These are phyloP conservation scores for Arthrobotrys pseudoclavata DNA, from an alignment of 2,329 filamentous ascomycete genomes.

Conservation along the genomic window DNA sequence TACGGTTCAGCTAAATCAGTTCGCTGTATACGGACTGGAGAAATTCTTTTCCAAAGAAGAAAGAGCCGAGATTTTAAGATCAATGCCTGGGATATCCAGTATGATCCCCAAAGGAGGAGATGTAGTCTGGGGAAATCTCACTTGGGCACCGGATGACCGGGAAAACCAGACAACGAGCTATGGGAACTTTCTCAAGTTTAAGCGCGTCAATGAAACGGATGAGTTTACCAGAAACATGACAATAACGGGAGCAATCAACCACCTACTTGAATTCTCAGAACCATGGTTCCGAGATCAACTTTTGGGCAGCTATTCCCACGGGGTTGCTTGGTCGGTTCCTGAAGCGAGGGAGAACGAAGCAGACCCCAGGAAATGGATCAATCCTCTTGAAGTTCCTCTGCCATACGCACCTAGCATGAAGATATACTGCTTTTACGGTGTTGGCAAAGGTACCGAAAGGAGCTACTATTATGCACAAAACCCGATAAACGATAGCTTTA, in stretches of 20 bases:
- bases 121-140: slow-evolving; percentile 83
- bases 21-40: slow-evolving; percentile 95
- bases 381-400: slow-evolving; percentile 88
- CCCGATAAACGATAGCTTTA: slow-evolving; percentile 43
- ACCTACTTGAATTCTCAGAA: slow-evolving; percentile 82
- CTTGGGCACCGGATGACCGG: slow-evolving; percentile 82
- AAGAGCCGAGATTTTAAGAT: slow-evolving; percentile 90
- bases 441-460: slow-evolving; percentile 89
- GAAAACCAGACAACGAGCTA: slow-evolving; percentile 80
- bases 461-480: slow-evolving; percentile 82
- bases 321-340: slow-evolving; percentile 74
- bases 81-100: slow-evolving; percentile 84
- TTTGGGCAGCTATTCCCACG: slow-evolving; percentile 83
- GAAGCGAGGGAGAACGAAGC: slow-evolving; percentile 74
- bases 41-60: slow-evolving; percentile 94
- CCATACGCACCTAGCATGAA: slow-evolving; percentile 90
- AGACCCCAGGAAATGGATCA: slow-evolving; percentile 89
- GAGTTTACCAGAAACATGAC: slow-evolving; percentile 79
- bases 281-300: slow-evolving; percentile 86
- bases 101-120: slow-evolving; percentile 97
- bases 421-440: slow-evolving; percentile 94
- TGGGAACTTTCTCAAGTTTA: slow-evolving; percentile 89
- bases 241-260: slow-evolving; percentile 80
- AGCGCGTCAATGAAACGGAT: slow-evolving; percentile 74
- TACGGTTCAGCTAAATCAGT: slow-evolving; percentile 73